Evolutionary conservation across 345 rosid genomes (phyloP).

Genomic region (Gossypium thurberi): DNA sequence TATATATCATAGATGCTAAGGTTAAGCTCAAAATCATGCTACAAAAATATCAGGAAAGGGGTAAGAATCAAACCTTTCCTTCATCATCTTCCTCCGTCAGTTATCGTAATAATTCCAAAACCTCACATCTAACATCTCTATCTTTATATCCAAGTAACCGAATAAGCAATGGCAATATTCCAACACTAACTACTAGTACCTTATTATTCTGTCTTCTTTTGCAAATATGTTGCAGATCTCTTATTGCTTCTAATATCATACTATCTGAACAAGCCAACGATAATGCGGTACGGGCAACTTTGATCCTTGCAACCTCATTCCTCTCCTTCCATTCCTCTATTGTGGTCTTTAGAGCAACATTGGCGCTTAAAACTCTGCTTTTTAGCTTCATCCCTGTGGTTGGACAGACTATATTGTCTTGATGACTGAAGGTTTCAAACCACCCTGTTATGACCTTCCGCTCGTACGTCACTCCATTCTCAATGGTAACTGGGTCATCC

Average conservation of each 20-base stretch:
- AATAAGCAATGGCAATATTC: slow-evolving; percentile 53
- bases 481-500: slow-evolving; percentile 82
- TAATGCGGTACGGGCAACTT: slow-evolving; percentile 56
- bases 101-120: slow-evolving; percentile 41
- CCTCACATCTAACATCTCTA: slow-evolving; percentile 47
- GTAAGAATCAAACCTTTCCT: slow-evolving; percentile 48
- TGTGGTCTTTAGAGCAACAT: slow-evolving; percentile 58
- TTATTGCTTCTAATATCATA: slow-evolving; percentile 66
- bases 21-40: not conserved
- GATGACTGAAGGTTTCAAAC: slow-evolving; percentile 40
- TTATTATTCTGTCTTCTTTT: slow-evolving; percentile 39
- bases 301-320: slow-evolving; percentile 62
- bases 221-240: slow-evolving; percentile 58
- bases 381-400: slow-evolving; percentile 41
- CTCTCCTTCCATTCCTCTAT: slow-evolving; percentile 80
- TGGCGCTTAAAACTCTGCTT: slow-evolving; percentile 33
- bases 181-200: slow-evolving; percentile 44
- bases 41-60: slow-evolving; percentile 3
- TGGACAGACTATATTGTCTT: slow-evolving; percentile 56
- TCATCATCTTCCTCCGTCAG: slow-evolving; percentile 49
- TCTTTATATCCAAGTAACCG: slow-evolving; percentile 43
- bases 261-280: slow-evolving; percentile 55
- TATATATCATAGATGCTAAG: not conserved
- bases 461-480: slow-evolving; percentile 76
- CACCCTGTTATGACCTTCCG: slow-evolving; percentile 54